Conservation (phyloP, 345 rosid species). For the Turnera subulata region DNA sequence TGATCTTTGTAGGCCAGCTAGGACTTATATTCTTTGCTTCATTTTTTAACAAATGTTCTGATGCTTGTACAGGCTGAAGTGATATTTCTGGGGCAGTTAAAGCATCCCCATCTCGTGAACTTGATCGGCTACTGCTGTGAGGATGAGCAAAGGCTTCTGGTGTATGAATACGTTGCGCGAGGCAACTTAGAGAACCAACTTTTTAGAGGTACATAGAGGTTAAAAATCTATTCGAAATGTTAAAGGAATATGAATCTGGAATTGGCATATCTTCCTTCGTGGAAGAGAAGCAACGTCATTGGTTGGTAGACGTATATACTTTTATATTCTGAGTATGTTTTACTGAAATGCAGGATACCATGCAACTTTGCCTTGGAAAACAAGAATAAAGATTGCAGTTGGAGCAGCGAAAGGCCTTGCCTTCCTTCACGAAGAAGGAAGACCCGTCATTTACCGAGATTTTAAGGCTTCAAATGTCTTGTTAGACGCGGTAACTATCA, state of each 20-base stretch:
- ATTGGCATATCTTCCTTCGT: no score
- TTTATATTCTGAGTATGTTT: no score
- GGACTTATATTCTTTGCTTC: no score
- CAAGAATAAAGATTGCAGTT: slow-evolving; percentile 10
- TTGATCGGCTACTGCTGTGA: slow-evolving; percentile 14
- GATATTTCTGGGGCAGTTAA: slow-evolving; percentile 3
- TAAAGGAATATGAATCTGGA: no score
- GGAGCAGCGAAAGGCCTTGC: slow-evolving; percentile 7
- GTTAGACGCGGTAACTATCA: slow-evolving; percentile 8
- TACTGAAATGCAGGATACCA: no score
- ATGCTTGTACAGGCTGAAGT: slow-evolving; percentile 11
- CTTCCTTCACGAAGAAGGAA: neutral
- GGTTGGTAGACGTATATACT: no score
- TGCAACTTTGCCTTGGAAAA: neutral
- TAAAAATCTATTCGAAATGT: no score
- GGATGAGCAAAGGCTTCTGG: neutral
- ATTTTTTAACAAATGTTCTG: no score
- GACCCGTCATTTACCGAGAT: slow-evolving; percentile 10
- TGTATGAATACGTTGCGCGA: slow-evolving; percentile 1
- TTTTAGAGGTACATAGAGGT: slow-evolving; percentile 2
- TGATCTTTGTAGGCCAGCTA: no score
- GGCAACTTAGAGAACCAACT: slow-evolving; percentile 10
- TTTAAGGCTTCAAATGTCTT: slow-evolving; percentile 17
- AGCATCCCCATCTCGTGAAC: slow-evolving; percentile 15
- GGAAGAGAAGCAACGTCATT: no score